Evolutionary conservation across 345 rosid species (phyloP), one percentile per base, ranked within the genome.

Genomic region (Salix udensis): DNA sequence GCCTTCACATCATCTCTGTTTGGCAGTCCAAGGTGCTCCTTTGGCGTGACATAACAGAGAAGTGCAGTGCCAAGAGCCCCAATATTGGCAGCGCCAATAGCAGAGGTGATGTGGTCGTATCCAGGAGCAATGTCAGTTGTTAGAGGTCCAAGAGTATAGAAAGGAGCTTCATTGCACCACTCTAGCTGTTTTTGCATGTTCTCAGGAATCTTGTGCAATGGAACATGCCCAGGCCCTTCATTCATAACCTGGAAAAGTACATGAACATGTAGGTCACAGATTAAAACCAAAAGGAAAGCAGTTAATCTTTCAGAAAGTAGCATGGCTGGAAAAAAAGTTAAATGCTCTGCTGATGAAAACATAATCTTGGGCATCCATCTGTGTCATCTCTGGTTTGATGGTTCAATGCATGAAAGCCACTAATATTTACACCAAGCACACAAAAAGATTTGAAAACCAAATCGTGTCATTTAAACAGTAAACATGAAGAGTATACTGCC

Each of bases 11-110:
- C 99, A 61, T 96, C 99, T 71, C 99, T 87, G 65, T 96, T 96
- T 74, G 99, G 99, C 85, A 96, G 68, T 67, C 99, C 99, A 67
- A 96, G 99, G 81, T 96, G 99, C 55, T 96, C 97, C 86, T 94
- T 96, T 52, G 98, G 99, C 36, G 99, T 92, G 36, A 96, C 99
- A 74, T 96, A 96, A 79, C 99, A 96, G 21, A 96, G 97, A 80
- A 96, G 99, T 70, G 99, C 97, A 72, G 98, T 96, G 36, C 99
- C 99, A 61, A 96, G 94, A 58, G 98, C 97, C 77, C 98, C 98
- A 65, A 96, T 96, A 77, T 94, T 94, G 80, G 99, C 99, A 80
- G 99, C 97, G 50, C 99, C 99, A 58, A 96, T 96, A 73, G 99
- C 98, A 58, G 99, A 96, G 72, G 98, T 96, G 37, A 96, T 94